Percentiles rank a stretch among this genome's conserved stretches.
phyloP scores from a whole-genome alignment of 257 asterid genomes.

The Solanum chilense region DNA sequence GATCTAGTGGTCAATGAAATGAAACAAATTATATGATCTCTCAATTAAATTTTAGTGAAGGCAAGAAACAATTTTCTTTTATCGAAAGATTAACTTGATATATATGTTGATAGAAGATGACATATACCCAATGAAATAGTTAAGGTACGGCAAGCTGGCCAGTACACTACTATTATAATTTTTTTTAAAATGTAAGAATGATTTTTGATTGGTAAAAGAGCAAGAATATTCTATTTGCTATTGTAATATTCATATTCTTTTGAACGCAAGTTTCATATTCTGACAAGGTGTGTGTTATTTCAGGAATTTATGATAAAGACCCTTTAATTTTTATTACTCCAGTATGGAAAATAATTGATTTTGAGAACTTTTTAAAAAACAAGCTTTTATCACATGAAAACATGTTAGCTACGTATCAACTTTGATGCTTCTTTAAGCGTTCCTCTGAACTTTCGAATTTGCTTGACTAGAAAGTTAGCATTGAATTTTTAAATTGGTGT shows the following conservation, averaged over 20 bases:
- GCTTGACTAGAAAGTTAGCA: neutral
- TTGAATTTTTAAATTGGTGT: neutral
- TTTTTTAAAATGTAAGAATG: neutral
- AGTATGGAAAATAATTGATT: neutral
- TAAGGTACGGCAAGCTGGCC: neutral
- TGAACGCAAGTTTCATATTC: neutral
- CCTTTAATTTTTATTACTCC: neutral
- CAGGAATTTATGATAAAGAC: neutral
- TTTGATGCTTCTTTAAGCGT: neutral
- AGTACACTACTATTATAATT: too few species aligned
- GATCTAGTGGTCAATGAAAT: neutral
- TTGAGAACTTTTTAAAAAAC: too few species aligned
- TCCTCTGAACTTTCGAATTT: neutral
- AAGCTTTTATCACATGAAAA: neutral
- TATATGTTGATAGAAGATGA: neutral
- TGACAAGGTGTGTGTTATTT: neutral
- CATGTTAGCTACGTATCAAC: neutral
- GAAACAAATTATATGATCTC: neutral
- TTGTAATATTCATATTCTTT: neutral
- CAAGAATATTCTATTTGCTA: neutral
- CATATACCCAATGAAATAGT: neutral
- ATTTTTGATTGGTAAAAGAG: neutral
- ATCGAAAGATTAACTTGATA: neutral
- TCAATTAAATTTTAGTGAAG: neutral
- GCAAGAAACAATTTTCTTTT: neutral